Base-by-base conservation (phyloP, 805 yeast species). In the Metschnikowia amazonensis region DNA sequence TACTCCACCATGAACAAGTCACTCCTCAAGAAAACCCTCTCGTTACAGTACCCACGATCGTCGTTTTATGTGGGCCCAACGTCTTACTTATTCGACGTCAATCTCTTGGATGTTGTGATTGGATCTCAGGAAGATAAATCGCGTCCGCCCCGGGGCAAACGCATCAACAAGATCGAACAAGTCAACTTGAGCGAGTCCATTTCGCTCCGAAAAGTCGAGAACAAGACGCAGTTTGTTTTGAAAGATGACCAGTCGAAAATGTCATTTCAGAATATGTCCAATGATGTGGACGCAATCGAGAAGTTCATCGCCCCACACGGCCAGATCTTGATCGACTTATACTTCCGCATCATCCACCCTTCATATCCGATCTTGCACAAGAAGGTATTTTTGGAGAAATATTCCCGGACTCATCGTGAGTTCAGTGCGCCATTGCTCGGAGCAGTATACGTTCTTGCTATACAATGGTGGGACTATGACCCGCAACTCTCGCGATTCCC, bases 401-500 rank as follows among this genome's bases (percentile, higher is more conserved):
- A 90, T 61, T 72, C 90, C 1, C 71, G 98, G 45, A 89, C 97
- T 1, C 95, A 89, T 62, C 76, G 96, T 38, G 98, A 92, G 63
- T 81, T 92, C 56, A 82, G 94, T 44, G 95, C 97, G 0, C 95
- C 97, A 0, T 66, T 92, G 41, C 68, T 92, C 38, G 97, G 97
- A 0, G 86, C 96, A 0, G 96, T 92, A 1, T 92, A 92, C 60
- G 80, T 86, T 8, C 68, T 90, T 47, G 96, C 97, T 0, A 76
- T 87, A 36, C 92, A 88, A 60, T 89, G 96, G 95, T 90, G 97
- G 97, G 92, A 87, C 53, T 83, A 82, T 61, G 90, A 83, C 57
- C 86, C 95, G 1, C 82, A 79, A 48, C 70, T 90, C 43, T 79
- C 88, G 42, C 80, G 86, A 18, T 80, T 78, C 44, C 82, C 89